These are phyloP conservation scores for Staphylotrichum tortipilum DNA, from an alignment of 495 filamentous ascomycete genomes.

Conservation along the genomic window DNA sequence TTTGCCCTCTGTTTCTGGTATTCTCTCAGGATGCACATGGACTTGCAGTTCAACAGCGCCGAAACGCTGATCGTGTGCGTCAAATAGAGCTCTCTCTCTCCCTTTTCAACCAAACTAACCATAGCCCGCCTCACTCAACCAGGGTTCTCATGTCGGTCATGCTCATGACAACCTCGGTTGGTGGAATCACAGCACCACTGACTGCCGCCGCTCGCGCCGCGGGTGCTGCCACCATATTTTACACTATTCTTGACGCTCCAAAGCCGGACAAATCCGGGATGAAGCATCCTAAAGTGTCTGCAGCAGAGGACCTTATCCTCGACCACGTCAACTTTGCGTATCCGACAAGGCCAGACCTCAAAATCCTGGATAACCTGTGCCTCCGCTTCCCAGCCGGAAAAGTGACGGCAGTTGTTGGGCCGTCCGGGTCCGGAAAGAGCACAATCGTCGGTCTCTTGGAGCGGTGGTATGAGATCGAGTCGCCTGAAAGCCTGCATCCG, in stretches of 20 bases:
- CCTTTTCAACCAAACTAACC: slow-evolving; percentile 12
- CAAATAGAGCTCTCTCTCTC: background rate
- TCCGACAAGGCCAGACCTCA: slow-evolving; percentile 51
- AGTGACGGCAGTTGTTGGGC: slow-evolving; percentile 74
- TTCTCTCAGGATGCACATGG: slow-evolving; percentile 26
- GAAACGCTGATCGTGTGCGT: slow-evolving; percentile 45
- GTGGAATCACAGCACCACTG: slow-evolving; percentile 43
- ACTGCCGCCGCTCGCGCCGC: slow-evolving; percentile 44
- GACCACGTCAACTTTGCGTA: slow-evolving; percentile 56
- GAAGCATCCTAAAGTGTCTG: slow-evolving; percentile 37
- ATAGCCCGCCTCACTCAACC: background rate
- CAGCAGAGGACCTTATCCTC: slow-evolving; percentile 49
- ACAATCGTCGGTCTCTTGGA: slow-evolving; percentile 58
- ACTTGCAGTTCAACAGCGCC: slow-evolving; percentile 17
- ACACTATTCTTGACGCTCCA: slow-evolving; percentile 48
- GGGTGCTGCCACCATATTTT: slow-evolving; percentile 46
- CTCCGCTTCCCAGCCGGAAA: slow-evolving; percentile 63
- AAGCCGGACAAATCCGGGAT: slow-evolving; percentile 37
- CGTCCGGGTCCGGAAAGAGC: slow-evolving; percentile 63
- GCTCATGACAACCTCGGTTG: slow-evolving; percentile 45
- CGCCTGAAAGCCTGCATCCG: slow-evolving; percentile 40
- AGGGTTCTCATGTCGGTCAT: slow-evolving; percentile 51
- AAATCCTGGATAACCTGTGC: slow-evolving; percentile 45
- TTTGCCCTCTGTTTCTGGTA: slow-evolving; percentile 43
- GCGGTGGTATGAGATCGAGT: slow-evolving; percentile 53